phyloP scores from a whole-genome alignment of 345 rosid species.

The Citrus maxima region DNA sequence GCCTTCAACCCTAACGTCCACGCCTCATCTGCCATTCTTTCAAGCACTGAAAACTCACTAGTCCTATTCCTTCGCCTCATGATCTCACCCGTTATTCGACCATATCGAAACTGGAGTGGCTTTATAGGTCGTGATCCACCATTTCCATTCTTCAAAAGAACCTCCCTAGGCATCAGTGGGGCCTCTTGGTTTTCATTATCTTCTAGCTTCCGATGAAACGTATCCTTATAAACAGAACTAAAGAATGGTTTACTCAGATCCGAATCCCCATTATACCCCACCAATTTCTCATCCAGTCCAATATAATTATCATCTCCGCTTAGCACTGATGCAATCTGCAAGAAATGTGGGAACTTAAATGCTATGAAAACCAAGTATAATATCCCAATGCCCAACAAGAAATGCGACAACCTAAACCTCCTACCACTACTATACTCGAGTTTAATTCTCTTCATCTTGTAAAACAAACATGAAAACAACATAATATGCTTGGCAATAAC shows the following conservation, averaged over 20 bases:
- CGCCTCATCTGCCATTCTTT: slow-evolving; percentile 92
- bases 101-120: slow-evolving; percentile 61
- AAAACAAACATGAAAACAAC: slow-evolving; percentile 18
- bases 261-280: slow-evolving; percentile 38
- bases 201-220: slow-evolving; percentile 64
- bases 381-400: slow-evolving; percentile 57
- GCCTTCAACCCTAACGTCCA: slow-evolving; percentile 90
- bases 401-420: slow-evolving; percentile 80
- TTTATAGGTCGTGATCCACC: slow-evolving; percentile 33
- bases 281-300: slow-evolving; percentile 45
- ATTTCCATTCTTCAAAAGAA: slow-evolving; percentile 38
- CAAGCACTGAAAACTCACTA: slow-evolving; percentile 52
- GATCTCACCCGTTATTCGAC: slow-evolving; percentile 73
- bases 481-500: slow-evolving; percentile 18
- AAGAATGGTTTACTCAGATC: slow-evolving; percentile 54
- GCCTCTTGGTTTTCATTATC: slow-evolving; percentile 51
- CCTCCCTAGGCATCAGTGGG: slow-evolving; percentile 55
- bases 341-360: slow-evolving; percentile 75
- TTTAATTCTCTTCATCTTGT: slow-evolving; percentile 78
- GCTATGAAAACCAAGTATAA: slow-evolving; percentile 76
- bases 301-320: slow-evolving; percentile 63
- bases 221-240: slow-evolving; percentile 60
- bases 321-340: slow-evolving; percentile 61
- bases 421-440: slow-evolving; percentile 49
- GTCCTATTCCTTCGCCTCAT: slow-evolving; percentile 72